Conservation (phyloP, 179 eudicot species). For the Actinidia arguta region DNA sequence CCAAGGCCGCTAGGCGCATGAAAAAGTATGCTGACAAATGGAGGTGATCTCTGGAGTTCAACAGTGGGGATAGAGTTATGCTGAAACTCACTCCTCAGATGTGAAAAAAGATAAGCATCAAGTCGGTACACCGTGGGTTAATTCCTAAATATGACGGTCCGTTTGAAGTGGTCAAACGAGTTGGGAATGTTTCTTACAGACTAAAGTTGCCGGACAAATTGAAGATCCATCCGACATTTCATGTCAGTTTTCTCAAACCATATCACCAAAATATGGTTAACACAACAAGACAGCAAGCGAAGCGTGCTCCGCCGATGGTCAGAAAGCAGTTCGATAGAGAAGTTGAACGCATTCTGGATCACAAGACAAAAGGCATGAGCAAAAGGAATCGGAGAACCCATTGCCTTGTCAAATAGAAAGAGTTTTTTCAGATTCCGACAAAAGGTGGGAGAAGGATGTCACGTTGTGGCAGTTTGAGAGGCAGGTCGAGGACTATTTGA, state of each 20-base stretch:
- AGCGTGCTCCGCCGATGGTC: not conserved
- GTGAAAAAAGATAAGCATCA: conserved; percentile 5
- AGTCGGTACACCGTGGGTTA: not conserved
- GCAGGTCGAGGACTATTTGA: no score
- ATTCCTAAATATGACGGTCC: conserved; percentile 20
- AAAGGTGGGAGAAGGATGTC: no score
- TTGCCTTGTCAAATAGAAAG: not conserved
- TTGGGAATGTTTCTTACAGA: not conserved
- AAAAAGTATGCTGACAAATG: conserved; percentile 19
- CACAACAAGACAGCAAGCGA: not conserved
- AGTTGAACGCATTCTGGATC: not conserved
- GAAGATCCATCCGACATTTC: conserved; percentile 7
- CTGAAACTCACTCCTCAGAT: not conserved
- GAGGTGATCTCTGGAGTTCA: conserved; percentile 3
- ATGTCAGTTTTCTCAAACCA: not conserved
- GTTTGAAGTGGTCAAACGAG: conserved; percentile 1
- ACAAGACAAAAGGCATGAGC: no score
- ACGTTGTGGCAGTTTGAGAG: no score
- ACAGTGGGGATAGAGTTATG: conserved; percentile 20
- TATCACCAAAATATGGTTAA: not conserved
- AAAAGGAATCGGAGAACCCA: not conserved
- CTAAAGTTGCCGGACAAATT: not conserved
- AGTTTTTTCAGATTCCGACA: no score
- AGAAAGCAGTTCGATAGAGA: not conserved
- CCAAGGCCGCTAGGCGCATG: not conserved